Evolutionary conservation across 2,329 filamentous ascomycete genomes (phyloP).

Genomic region (Phaeosphaeria sp.): DNA sequence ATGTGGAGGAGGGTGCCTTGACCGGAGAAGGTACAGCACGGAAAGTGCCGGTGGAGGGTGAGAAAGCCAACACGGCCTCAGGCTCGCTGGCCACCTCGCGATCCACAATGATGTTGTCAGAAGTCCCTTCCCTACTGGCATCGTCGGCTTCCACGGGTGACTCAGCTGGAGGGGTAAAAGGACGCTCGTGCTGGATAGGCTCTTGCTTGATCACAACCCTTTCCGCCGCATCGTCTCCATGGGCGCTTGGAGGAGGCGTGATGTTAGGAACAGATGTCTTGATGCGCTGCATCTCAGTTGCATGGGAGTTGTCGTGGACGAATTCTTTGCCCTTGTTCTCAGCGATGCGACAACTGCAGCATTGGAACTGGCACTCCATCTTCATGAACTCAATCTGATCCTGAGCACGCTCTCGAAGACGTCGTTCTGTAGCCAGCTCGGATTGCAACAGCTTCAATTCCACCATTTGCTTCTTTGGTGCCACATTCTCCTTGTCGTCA

Average conservation of each 20-base stretch:
- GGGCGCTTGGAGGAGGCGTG: conserved; percentile 68
- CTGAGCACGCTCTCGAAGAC: conserved; percentile 70
- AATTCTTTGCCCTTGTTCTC: conserved; percentile 48
- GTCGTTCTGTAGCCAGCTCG: conserved; percentile 60
- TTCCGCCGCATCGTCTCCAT: conserved; percentile 54
- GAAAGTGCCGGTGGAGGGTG: conserved; percentile 49
- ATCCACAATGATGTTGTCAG: conserved; percentile 3
- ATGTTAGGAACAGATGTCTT: conserved; percentile 60
- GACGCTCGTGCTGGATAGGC: conserved; percentile 20
- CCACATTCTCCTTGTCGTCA: conserved; percentile 56
- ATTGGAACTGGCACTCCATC: conserved; percentile 73
- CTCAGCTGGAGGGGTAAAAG: conserved; percentile 30
- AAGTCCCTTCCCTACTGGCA: background rate
- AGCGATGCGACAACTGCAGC: conserved; percentile 64
- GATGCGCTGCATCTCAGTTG: conserved; percentile 45
- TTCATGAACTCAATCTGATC: conserved; percentile 79
- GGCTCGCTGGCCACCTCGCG: conserved; percentile 6
- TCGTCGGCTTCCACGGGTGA: background rate
- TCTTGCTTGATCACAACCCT: conserved; percentile 33
- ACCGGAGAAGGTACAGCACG: conserved; percentile 39
- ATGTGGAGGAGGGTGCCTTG: conserved; percentile 23
- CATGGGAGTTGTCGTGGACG: conserved; percentile 46
- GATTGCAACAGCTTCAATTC: conserved; percentile 58
- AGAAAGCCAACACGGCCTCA: conserved; percentile 41
- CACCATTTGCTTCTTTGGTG: conserved; percentile 52